Conservation (phyloP, 768 basidiomycete genomes). For the Lactifluus subvellereus region DNA sequence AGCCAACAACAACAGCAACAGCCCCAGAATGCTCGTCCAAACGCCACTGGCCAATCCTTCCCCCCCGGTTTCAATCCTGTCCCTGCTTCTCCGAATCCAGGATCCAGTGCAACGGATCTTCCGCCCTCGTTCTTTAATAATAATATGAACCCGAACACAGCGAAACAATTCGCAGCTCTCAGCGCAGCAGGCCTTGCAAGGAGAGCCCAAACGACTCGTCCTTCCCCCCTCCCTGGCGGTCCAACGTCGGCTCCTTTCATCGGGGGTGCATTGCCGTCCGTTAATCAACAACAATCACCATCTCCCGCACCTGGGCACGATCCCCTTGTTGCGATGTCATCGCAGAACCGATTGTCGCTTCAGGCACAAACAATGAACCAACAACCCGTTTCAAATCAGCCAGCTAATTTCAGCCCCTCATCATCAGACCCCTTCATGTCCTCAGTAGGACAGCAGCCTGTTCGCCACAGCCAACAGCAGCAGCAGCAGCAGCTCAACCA, state of each 20-base stretch:
- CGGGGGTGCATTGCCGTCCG: slow-evolving; percentile 45
- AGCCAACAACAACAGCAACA: slow-evolving; percentile 19
- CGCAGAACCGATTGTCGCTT: slow-evolving; percentile 21
- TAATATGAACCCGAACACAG: slow-evolving; percentile 57
- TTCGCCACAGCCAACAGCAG: slow-evolving; percentile 29
- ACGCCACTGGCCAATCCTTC: slow-evolving; percentile 7
- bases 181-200: slow-evolving; percentile 55
- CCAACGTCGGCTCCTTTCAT: slow-evolving; percentile 60
- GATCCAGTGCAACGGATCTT: slow-evolving; percentile 7
- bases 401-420: slow-evolving; percentile 12
- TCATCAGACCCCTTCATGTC: slow-evolving; percentile 22
- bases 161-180: slow-evolving; percentile 80
- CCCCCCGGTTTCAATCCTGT: slow-evolving; percentile 15
- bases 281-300: slow-evolving; percentile 24
- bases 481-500: slow-evolving; percentile 32
- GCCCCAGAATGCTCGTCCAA: slow-evolving; percentile 13
- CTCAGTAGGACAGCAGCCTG: slow-evolving; percentile 36
- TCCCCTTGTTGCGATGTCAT: slow-evolving; percentile 26
- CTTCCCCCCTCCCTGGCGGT: slow-evolving; percentile 41
- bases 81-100: slow-evolving; percentile 20
- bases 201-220: slow-evolving; percentile 40
- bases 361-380: slow-evolving; percentile 36
- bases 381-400: slow-evolving; percentile 31
- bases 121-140: slow-evolving; percentile 8
- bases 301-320: slow-evolving; percentile 27